phyloP scores from a whole-genome alignment of 2,329 filamentous ascomycete species.

The Conoideocrella luteorostrata region DNA sequence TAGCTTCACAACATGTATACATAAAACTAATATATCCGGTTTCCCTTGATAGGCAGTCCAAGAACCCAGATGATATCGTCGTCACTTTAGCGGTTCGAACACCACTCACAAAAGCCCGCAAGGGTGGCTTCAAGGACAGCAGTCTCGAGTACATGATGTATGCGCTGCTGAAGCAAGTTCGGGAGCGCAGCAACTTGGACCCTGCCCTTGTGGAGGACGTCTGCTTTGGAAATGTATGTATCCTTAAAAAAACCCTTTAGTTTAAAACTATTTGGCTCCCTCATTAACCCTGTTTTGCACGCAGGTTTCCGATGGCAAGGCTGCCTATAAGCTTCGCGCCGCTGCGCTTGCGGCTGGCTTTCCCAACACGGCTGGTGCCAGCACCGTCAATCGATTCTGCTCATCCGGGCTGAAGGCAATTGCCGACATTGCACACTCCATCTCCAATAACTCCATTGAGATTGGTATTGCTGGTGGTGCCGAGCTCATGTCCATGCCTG shows the following conservation, averaged over 20 bases:
- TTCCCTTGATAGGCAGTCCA: conserved; percentile 59
- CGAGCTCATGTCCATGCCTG: conserved; percentile 76
- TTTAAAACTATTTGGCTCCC: not conserved
- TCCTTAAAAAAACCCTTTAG: too few species aligned
- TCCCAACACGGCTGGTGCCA: conserved; percentile 80
- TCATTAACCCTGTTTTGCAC: not conserved
- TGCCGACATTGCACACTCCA: conserved; percentile 89
- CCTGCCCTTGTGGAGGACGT: conserved; percentile 82
- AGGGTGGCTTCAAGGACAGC: conserved; percentile 95
- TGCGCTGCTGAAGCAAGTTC: conserved; percentile 70
- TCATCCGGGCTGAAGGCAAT: conserved; percentile 92
- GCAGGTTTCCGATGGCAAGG: conserved; percentile 75
- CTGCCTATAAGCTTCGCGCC: conserved; percentile 85
- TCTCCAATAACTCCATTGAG: conserved; percentile 73
- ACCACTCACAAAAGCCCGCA: conserved; percentile 78
- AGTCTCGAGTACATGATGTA: conserved; percentile 81
- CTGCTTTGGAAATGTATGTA: conserved; percentile 78
- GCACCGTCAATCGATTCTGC: conserved; percentile 90
- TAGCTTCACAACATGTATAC: not conserved
- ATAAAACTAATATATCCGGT: not conserved
- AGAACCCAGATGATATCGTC: conserved; percentile 94
- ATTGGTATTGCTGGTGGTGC: conserved; percentile 82
- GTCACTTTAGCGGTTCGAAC: conserved; percentile 90
- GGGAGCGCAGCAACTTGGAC: conserved; percentile 68
- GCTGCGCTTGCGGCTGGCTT: conserved; percentile 87